Conservation (phyloP, 2,329 filamentous ascomycete genomes). For the Cladosporium sp. region DNA sequence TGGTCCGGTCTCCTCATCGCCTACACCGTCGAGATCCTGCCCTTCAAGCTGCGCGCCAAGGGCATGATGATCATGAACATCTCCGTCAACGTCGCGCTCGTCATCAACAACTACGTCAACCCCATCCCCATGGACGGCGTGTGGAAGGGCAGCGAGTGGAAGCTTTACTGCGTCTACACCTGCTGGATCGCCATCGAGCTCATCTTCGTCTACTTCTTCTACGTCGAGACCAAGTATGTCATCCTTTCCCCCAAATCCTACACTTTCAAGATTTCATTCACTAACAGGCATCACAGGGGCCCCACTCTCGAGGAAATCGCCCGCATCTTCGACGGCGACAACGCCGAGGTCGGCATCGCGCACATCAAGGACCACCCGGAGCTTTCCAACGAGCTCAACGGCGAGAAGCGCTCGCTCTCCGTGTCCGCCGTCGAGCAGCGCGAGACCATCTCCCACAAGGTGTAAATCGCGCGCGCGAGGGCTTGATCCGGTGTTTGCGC, state of each 20-base stretch:
- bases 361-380: constrained; percentile 22
- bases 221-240: constrained; percentile 54
- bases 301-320: constrained; percentile 71
- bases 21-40: constrained; percentile 54
- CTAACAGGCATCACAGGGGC: constrained; percentile 49
- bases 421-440: constrained; percentile 10
- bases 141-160: constrained; percentile 55
- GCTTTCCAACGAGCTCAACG: constrained; percentile 17
- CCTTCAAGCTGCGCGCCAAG: constrained; percentile 53
- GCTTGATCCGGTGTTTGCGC: background rate
- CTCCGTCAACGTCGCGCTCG: constrained; percentile 62
- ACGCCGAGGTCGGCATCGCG: constrained; percentile 45
- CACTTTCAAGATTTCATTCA: background rate
- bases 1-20: constrained; percentile 56
- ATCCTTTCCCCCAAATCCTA: background rate
- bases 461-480: background rate
- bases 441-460: constrained; percentile 19
- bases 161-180: constrained; percentile 68
- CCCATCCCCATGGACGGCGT: constrained; percentile 61
- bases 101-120: constrained; percentile 64
- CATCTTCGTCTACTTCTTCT: constrained; percentile 66
- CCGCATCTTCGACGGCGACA: constrained; percentile 69
- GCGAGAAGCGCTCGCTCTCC: constrained; percentile 16
- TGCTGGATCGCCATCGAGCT: constrained; percentile 63
- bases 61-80: constrained; percentile 62